A percentile compares a stretch with the other conserved stretches of the same genome.
Evolutionary conservation across 371 early-diverging fungal genomes (phyloP).

Genomic region (Rhizopus microsporus): DNA sequence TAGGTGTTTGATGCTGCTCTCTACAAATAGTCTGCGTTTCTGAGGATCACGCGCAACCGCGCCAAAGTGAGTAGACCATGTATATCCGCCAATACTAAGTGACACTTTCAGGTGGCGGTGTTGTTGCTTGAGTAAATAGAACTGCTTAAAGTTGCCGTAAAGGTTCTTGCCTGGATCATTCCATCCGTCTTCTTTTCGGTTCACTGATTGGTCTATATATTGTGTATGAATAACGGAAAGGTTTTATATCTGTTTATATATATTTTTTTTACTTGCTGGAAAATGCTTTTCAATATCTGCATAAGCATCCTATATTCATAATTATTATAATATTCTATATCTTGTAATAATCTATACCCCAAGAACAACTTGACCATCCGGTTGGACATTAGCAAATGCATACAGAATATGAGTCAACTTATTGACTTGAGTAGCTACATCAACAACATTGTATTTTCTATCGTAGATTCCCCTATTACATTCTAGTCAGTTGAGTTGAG

Average conservation of each 20-base stretch:
- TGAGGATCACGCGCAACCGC: constrained; percentile 61
- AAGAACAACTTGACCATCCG: constrained; percentile 63
- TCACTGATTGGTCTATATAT: constrained; percentile 32
- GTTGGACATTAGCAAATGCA: constrained; percentile 83
- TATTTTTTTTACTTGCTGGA: constrained; percentile 27
- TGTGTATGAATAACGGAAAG: background rate
- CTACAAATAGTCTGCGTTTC: constrained; percentile 63
- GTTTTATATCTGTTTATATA: background rate
- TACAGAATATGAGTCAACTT: constrained; percentile 84
- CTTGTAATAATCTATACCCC: constrained; percentile 37
- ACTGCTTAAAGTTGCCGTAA: constrained; percentile 81
- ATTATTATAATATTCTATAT: background rate
- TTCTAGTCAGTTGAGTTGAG: background rate
- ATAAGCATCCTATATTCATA: constrained; percentile 37
- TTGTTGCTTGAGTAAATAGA: constrained; percentile 73
- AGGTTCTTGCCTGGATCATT: constrained; percentile 64
- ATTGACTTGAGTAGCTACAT: constrained; percentile 57
- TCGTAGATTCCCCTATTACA: constrained; percentile 71
- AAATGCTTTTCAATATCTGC: constrained; percentile 53
- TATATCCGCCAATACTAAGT: constrained; percentile 89
- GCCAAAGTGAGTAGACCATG: constrained; percentile 83
- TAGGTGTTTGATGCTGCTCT: constrained; percentile 58
- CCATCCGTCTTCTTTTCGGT: constrained; percentile 61
- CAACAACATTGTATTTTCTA: constrained; percentile 64
- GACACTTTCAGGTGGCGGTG: constrained; percentile 68